These are phyloP conservation scores for Mrakia hoshinonis DNA, from an alignment of 768 basidiomycete genomes.

Conservation along the genomic window DNA sequence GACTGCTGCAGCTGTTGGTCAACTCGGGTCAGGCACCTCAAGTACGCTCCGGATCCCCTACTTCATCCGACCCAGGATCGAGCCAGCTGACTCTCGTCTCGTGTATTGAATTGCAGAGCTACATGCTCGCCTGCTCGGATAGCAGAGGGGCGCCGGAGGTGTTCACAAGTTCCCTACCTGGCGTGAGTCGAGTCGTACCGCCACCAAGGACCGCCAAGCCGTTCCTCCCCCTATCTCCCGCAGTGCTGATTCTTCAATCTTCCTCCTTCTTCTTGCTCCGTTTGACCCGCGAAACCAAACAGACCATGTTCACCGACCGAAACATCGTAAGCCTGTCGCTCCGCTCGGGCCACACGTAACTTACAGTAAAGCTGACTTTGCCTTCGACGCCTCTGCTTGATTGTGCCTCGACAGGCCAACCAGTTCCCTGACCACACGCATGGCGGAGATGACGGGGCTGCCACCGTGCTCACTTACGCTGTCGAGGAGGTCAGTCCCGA, in stretches of 20 bases:
- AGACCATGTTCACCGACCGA: slow-evolving; percentile 16
- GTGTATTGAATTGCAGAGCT: neutral
- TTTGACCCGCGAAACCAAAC: neutral
- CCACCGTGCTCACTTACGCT: neutral
- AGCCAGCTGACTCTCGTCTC: neutral
- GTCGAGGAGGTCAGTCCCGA: neutral
- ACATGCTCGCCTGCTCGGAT: neutral
- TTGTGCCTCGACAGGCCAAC: neutral
- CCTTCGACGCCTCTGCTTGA: neutral
- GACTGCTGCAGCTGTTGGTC: neutral
- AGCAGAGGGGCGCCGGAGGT: slow-evolving; percentile 1
- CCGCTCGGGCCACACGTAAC: no score
- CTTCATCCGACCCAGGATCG: neutral
- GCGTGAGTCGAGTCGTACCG: no score
- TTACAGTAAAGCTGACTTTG: neutral
- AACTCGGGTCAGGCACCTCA: neutral
- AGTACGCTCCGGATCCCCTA: neutral
- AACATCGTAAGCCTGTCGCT: slow-evolving; percentile 1
- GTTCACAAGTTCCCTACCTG: neutral
- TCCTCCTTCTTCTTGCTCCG: neutral
- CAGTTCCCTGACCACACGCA: slow-evolving; percentile 1
- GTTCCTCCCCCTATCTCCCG: neutral
- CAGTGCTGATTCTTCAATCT: neutral
- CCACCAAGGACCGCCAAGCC: neutral
- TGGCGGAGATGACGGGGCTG: neutral